Percentiles rank a stretch among this genome's conserved stretches.
Evolutionary conservation across 331 rosid genomes (phyloP).

Genomic region (Quercus lobata): DNA sequence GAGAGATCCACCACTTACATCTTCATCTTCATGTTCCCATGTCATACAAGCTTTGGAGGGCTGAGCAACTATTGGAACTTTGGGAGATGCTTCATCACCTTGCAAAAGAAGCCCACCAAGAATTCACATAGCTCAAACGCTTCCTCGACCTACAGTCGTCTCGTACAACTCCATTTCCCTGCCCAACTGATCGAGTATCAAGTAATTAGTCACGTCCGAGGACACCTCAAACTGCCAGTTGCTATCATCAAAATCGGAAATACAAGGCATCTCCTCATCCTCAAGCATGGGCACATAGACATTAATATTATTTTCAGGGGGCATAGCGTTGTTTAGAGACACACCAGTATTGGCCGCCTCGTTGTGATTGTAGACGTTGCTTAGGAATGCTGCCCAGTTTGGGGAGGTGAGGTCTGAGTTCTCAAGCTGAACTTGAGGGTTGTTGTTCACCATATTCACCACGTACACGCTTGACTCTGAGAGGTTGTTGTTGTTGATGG

Average conservation of each 20-base stretch:
- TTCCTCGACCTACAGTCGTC: slow-evolving; percentile 23
- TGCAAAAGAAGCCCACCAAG: no score
- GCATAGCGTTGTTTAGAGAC: background rate
- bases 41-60: no score
- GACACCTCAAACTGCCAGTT: slow-evolving; percentile 14
- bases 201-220: slow-evolving; percentile 17
- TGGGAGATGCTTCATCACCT: no score
- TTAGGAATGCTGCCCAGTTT: background rate
- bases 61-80: no score
- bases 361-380: background rate
- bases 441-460: background rate
- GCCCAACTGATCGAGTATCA: slow-evolving; percentile 13
- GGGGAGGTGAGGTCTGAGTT: background rate
- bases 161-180: slow-evolving; percentile 48
- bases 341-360: background rate
- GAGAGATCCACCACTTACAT: no score
- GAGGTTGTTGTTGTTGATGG: no score
- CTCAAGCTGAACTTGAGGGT: background rate
- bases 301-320: background rate
- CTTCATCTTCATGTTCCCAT: no score
- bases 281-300: slow-evolving; percentile 13
- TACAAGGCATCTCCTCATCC: background rate
- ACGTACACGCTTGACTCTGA: background rate
- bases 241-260: background rate
- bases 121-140: background rate